phyloP scores from a whole-genome alignment of 2,329 filamentous ascomycete genomes.

The Pyrenochaeta sp. region DNA sequence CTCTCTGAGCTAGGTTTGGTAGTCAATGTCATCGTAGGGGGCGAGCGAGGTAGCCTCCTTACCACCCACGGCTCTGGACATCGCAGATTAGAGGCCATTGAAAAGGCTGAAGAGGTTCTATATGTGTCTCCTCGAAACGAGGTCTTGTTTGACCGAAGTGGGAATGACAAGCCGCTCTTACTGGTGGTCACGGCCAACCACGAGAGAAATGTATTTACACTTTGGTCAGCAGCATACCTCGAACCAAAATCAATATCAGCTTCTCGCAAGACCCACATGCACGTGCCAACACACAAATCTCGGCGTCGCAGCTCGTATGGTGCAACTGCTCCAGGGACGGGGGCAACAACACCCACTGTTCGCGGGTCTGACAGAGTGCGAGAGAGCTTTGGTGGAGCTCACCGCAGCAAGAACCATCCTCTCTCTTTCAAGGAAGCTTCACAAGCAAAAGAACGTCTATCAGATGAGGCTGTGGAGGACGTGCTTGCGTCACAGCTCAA shows the following conservation, averaged over 20 bases:
- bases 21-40: slow-evolving; percentile 55
- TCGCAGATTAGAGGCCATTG: slow-evolving; percentile 65
- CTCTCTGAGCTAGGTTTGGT: slow-evolving; percentile 85
- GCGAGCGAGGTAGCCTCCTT: slow-evolving; percentile 38
- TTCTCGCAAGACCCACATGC: slow-evolving; percentile 50
- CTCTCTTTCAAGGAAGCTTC: slow-evolving; percentile 48
- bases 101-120: slow-evolving; percentile 80
- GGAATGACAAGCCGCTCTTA: slow-evolving; percentile 60
- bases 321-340: slow-evolving; percentile 68
- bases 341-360: slow-evolving; percentile 75
- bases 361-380: slow-evolving; percentile 69
- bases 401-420: slow-evolving; percentile 53
- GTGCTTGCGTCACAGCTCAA: slow-evolving; percentile 59
- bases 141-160: slow-evolving; percentile 56
- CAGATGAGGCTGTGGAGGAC: slow-evolving; percentile 54
- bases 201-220: slow-evolving; percentile 76
- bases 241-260: slow-evolving; percentile 65
- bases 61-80: slow-evolving; percentile 40
- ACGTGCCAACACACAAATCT: slow-evolving; percentile 53
- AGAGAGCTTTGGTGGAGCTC: slow-evolving; percentile 74
- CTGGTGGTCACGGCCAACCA: slow-evolving; percentile 83
- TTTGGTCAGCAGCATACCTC: slow-evolving; percentile 85
- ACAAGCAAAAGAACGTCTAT: slow-evolving; percentile 40
- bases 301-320: slow-evolving; percentile 69
- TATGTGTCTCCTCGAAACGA: slow-evolving; percentile 76